phyloP scores from a whole-genome alignment of 352 stramenopile genomes.

The Globisporangium cylindrosporum region DNA sequence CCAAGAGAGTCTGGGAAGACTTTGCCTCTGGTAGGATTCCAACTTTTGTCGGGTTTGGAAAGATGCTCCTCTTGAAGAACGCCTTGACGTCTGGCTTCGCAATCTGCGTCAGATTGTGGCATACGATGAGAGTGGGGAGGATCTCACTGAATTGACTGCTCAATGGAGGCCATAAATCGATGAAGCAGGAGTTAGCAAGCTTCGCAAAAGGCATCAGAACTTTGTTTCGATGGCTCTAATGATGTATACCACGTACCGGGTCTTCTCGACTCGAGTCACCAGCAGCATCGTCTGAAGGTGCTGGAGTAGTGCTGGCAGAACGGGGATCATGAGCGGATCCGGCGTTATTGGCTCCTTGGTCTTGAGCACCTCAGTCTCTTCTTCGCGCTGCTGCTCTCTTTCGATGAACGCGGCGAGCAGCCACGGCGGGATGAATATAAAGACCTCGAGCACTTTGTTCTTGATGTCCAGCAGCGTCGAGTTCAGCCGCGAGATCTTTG shows the following conservation, averaged over 20 bases:
- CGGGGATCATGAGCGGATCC: neutral
- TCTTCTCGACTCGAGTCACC: slow-evolving; percentile 59
- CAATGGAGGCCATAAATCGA: neutral
- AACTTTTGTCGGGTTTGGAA: slow-evolving; percentile 14
- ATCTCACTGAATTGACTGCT: slow-evolving; percentile 40
- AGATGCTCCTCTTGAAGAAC: slow-evolving; percentile 45
- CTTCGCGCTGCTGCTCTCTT: slow-evolving; percentile 26
- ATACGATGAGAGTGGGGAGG: slow-evolving; percentile 60
- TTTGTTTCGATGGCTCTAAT: neutral
- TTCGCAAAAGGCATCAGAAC: neutral
- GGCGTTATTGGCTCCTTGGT: neutral
- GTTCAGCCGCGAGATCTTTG: slow-evolving; percentile 29
- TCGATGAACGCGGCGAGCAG: slow-evolving; percentile 43
- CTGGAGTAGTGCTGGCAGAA: slow-evolving; percentile 31
- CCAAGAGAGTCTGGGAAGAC: too few relatives aligned
- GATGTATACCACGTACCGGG: slow-evolving; percentile 21
- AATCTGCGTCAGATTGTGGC: slow-evolving; percentile 52
- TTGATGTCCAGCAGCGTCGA: slow-evolving; percentile 43
- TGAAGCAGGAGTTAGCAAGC: neutral
- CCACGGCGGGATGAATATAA: slow-evolving; percentile 50
- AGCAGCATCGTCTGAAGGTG: slow-evolving; percentile 60
- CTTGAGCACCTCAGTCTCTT: neutral
- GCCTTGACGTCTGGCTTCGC: slow-evolving; percentile 22
- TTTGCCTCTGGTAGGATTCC: neutral
- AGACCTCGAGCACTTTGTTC: slow-evolving; percentile 61